Evolutionary conservation across 768 basidiomycete species (phyloP), one percentile per base, ranked within the genome.

Genomic region (Tricholoma terreum): DNA sequence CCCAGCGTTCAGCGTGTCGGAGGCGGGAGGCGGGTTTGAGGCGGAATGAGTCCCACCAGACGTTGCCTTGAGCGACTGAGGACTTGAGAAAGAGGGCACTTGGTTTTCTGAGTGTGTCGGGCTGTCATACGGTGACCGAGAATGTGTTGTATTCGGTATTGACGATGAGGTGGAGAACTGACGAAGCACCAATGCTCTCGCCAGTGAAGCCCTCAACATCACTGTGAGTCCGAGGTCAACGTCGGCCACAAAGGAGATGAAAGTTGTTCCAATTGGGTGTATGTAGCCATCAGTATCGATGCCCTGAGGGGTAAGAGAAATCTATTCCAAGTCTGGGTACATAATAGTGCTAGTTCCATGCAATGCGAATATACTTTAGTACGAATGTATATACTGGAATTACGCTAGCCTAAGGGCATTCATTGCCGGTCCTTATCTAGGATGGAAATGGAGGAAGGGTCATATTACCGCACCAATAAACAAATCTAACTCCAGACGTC

Each of bases 401-500:
- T 34, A 45, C 33, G 38, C 54, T 50, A 55, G 58, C 38, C 50
- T 40, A 54, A 22, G 38, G 27, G 27, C 46, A 56, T 48, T 8
- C 24, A 27, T 27, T n/a, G 27, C n/a, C 10, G 42, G 42, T 22
- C 14, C 7, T 24, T 12, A 35, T 21, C 43, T 31, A 55, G 33
- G 36, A 30, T 38, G 59, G 30, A 52, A 58, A 35, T 58, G 50
- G 21, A 54, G 38, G 49, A 27, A 27, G 50, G 55, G 64, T 63
- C 34, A 53, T 43, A 50, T 61, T 51, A 53, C 24, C 19, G 40
- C 50, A 60, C 34, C 36, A 50, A 53, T 63, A 34, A 55, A 34
- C 4, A 50, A 54, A 43, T 71, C 75, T 74, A 92, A 74, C 90
- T 91, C 92, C 92, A 94, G 61, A 94, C 92, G 72, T 95, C 93